Evolutionary conservation across 306 rosid species (phyloP).

Genomic region (Fragaria ananassa): DNA sequence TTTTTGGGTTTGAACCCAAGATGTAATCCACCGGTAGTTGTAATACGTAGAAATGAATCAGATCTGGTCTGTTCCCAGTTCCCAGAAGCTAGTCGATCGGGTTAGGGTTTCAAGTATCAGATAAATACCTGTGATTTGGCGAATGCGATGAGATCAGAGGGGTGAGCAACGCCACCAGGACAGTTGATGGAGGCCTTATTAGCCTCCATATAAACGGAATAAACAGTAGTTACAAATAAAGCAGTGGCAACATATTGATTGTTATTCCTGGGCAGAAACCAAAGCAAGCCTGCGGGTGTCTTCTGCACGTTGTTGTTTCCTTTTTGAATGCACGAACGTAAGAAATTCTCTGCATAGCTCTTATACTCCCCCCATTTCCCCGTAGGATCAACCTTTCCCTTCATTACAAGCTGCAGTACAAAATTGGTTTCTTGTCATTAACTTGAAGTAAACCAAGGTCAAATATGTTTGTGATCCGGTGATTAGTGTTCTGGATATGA

Average conservation of each 20-base stretch:
- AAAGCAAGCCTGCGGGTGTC: neutral
- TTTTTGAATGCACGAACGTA: neutral
- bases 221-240: neutral
- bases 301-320: neutral
- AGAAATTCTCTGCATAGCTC: neutral
- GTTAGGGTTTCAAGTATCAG: neutral
- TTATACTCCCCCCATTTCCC: neutral
- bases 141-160: neutral
- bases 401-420: neutral
- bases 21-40: neutral
- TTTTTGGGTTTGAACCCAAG: slow-evolving; percentile 43
- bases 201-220: neutral
- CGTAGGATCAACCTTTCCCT: neutral
- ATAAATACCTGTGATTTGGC: neutral
- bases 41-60: slow-evolving; percentile 1
- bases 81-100: neutral
- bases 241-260: neutral
- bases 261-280: neutral
- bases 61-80: neutral
- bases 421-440: no score
- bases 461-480: neutral
- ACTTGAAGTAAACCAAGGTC: neutral
- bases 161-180: neutral
- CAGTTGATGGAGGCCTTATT: neutral
- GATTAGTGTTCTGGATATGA: neutral